Base-by-base conservation (phyloP, 208 protist genomes). In the Acanthamoeba sp. region DNA sequence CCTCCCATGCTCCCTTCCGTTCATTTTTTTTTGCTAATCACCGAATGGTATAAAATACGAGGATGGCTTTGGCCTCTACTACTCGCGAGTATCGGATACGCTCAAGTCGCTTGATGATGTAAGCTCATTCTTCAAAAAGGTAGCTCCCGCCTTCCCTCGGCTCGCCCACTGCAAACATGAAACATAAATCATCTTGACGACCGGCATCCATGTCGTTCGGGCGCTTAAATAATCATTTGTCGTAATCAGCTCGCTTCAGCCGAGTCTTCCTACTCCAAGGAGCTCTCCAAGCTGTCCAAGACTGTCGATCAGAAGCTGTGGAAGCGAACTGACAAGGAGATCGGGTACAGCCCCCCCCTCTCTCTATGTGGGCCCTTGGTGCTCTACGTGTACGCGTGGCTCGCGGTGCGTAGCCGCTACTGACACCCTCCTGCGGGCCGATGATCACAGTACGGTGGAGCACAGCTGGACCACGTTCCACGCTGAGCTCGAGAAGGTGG, bases 311-410 rank as follows among this genome's bases (percentile, higher is more conserved):
- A 20, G 18, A 89, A 89, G 48, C 48, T 89, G 22, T 89, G 80
- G 80, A 89, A 89, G 48, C 22, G 80, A 29, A 89, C 80, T 18
- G 80, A 89, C 50, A 89, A 89, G 50, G 80, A 89, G 48, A 89
- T 89, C 16, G 80, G 80, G 80, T 89, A 62, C 14, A 10, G 6
- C 6, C 48, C 45, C 55, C 0, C 24, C 0, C 55, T 1, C 55
- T n/a, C 38, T 40, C 38, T 78, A 78, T 20, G n/a, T 16, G 16
- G 10, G 48, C 20, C 55, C 22, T 78, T 78, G 69, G 0, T 34
- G 0, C 20, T 78, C 69, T n/a, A 24, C 69, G 38, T 20, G 36
- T 34, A 9, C 6, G 12, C 69, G 9, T 40, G 69, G 45, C 45
- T 50, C 12, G 12, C 12, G 9, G 45, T 50, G 45, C 45, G 45